Conservation (phyloP, 1,284 basidiomycete species). For the Ganoderma multipileum region DNA sequence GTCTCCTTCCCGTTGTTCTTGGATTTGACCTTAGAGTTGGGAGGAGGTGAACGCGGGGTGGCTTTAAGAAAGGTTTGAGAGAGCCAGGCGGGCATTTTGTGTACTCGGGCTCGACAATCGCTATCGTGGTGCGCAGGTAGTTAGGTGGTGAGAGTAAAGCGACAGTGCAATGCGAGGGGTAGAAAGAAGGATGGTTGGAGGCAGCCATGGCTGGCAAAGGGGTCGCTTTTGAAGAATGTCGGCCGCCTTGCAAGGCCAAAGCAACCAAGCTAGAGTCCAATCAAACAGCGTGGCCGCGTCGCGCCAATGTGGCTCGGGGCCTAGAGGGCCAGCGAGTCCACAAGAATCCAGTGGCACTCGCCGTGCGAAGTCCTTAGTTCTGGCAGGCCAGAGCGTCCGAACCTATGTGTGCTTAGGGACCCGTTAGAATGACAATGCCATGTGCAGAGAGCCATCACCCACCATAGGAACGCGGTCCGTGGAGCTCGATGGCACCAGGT, state of each 20-base stretch:
- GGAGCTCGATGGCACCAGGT: neutral
- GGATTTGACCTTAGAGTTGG: neutral
- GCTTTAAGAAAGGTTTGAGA: neutral
- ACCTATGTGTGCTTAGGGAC: neutral
- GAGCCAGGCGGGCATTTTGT: neutral
- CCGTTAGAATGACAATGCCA: neutral
- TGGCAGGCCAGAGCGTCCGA: neutral
- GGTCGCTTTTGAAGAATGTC: neutral
- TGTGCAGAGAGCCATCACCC: neutral
- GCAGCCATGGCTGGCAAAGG: neutral
- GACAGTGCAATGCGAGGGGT: neutral
- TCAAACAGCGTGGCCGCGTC: neutral
- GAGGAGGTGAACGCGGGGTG: neutral
- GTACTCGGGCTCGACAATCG: neutral
- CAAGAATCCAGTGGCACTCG: neutral
- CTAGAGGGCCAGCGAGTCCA: neutral
- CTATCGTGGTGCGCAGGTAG: neutral
- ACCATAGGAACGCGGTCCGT: neutral
- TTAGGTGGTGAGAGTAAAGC: neutral
- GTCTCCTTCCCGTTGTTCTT: neutral
- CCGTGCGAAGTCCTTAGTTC: neutral
- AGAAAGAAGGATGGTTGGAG: neutral
- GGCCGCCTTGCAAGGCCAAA: neutral
- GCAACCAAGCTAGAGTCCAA: neutral
- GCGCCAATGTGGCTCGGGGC: neutral